phyloP scores from a whole-genome alignment of 805 yeast genomes.

The Ogataea methanolica region DNA sequence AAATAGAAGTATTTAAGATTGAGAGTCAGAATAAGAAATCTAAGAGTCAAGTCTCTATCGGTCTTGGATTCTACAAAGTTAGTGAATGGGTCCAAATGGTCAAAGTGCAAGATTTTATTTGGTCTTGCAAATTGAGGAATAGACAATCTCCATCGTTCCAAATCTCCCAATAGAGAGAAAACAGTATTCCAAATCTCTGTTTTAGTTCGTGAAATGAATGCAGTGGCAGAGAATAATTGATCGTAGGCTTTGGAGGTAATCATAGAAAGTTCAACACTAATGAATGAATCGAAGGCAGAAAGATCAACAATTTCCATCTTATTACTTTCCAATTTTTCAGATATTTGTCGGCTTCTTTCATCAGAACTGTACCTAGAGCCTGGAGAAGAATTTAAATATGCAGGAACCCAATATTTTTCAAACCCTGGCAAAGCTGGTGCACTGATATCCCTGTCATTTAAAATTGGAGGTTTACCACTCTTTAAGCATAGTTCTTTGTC shows the following conservation, averaged over 20 bases:
- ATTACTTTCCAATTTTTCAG: neutral
- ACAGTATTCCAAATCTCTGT: slow-evolving; percentile 13
- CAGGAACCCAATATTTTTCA: slow-evolving; percentile 20
- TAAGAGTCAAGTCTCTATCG: slow-evolving; percentile 1
- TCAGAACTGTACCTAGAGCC: no score
- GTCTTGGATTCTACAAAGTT: neutral
- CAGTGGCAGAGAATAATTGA: slow-evolving; percentile 26
- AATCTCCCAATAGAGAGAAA: slow-evolving; percentile 14
- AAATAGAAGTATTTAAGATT: slow-evolving; percentile 26
- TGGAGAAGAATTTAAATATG: slow-evolving; percentile 2
- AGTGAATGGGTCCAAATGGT: slow-evolving; percentile 2
- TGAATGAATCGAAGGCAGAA: slow-evolving; percentile 10
- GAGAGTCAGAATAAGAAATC: slow-evolving; percentile 9
- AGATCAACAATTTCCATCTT: neutral
- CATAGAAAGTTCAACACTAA: slow-evolving; percentile 20
- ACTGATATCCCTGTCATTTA: slow-evolving; percentile 37
- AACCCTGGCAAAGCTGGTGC: slow-evolving; percentile 25
- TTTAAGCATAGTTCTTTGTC: slow-evolving; percentile 43
- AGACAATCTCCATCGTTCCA: slow-evolving; percentile 25
- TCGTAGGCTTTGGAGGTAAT: slow-evolving; percentile 24
- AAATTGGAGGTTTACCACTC: slow-evolving; percentile 45
- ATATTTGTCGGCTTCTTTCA: neutral
- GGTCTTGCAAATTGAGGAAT: slow-evolving; percentile 26
- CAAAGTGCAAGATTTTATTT: slow-evolving; percentile 1
- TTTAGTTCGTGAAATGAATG: slow-evolving; percentile 16